Percentiles rank a stretch among this genome's conserved stretches.
Conservation (phyloP, 805 yeast genomes). For the Lipomyces anomalus region DNA sequence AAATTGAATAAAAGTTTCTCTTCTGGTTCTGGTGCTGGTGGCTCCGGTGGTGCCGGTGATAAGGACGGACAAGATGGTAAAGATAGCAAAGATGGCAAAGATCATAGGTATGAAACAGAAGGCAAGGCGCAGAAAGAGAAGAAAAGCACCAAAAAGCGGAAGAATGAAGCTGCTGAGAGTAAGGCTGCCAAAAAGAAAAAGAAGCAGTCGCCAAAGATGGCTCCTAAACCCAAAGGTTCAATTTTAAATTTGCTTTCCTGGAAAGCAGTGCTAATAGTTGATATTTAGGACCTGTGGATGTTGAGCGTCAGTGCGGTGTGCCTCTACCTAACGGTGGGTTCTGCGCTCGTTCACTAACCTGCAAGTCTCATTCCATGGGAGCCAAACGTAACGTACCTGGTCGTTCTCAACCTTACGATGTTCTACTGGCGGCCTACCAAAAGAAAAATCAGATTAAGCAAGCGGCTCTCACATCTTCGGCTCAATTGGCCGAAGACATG, state of each 20-base stretch:
- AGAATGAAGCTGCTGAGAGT: slow-evolving; percentile 10
- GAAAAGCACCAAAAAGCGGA: slow-evolving; percentile 23
- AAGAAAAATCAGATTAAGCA: slow-evolving; percentile 85
- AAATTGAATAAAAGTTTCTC: slow-evolving; percentile 2
- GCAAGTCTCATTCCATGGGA: slow-evolving; percentile 98
- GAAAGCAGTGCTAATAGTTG: no score
- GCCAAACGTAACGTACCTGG: slow-evolving; percentile 95
- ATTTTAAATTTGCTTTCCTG: no score
- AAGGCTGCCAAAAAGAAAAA: slow-evolving; percentile 16
- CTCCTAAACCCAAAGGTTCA: slow-evolving; percentile 32
- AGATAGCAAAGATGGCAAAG: slow-evolving; percentile 1
- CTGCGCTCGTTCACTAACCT: slow-evolving; percentile 92
- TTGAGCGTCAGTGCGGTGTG: slow-evolving; percentile 94
- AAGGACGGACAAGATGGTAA: slow-evolving; percentile 5
- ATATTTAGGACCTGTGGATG: slow-evolving; percentile 92
- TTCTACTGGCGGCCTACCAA: slow-evolving; percentile 80
- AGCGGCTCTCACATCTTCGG: slow-evolving; percentile 39
- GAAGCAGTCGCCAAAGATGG: slow-evolving; percentile 26
- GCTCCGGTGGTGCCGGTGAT: slow-evolving; percentile 6
- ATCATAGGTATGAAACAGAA: neutral
- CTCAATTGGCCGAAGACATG: slow-evolving; percentile 34
- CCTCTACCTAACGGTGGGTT: slow-evolving; percentile 88
- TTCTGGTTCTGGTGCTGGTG: slow-evolving; percentile 14
- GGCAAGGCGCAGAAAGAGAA: slow-evolving; percentile 25
- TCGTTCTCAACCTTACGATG: slow-evolving; percentile 87